Conservation (phyloP, 2,329 filamentous ascomycete species). For the Lachnellula cervina region DNA sequence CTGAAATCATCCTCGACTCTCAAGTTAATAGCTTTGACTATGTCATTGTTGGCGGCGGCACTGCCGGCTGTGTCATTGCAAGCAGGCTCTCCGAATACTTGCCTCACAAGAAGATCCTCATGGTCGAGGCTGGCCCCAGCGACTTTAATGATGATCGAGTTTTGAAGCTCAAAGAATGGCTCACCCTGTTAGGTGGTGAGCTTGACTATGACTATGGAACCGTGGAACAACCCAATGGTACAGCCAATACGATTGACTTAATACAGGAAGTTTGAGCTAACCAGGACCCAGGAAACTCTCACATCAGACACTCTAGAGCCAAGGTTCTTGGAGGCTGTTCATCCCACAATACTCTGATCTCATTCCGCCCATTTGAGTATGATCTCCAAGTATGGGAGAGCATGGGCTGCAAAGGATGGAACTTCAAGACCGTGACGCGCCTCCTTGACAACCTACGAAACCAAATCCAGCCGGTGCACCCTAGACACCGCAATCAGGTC, state of each 20-base stretch:
- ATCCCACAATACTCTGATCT: conserved; percentile 90
- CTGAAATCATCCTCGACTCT: conserved; percentile 26
- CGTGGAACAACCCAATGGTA: conserved; percentile 81
- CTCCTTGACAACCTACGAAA: conserved; percentile 80
- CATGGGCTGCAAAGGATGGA: conserved; percentile 79
- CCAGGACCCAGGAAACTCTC: conserved; percentile 65
- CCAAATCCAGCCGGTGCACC: conserved; percentile 84
- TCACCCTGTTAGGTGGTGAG: conserved; percentile 76
- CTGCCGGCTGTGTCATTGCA: conserved; percentile 44
- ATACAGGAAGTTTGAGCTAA: background rate
- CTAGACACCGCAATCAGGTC: conserved; percentile 80
- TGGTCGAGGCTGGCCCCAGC: conserved; percentile 85
- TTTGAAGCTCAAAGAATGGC: conserved; percentile 81
- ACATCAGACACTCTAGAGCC: conserved; percentile 86
- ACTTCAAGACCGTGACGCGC: conserved; percentile 77
- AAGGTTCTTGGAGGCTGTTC: conserved; percentile 92
- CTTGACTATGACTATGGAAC: conserved; percentile 90
- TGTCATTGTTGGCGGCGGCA: conserved; percentile 47
- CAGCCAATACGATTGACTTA: conserved; percentile 58
- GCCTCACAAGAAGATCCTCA: conserved; percentile 71
- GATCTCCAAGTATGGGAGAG: conserved; percentile 81
- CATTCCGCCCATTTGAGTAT: conserved; percentile 85
- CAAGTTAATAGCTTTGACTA: conserved; percentile 40
- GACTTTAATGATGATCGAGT: conserved; percentile 87
- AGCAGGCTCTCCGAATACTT: conserved; percentile 63